A percentile compares a stretch with the other conserved stretches of the same genome.
These are phyloP conservation scores for Aquilaria agallochum DNA, from an alignment of 441 rosid species.

Conservation along the genomic window DNA sequence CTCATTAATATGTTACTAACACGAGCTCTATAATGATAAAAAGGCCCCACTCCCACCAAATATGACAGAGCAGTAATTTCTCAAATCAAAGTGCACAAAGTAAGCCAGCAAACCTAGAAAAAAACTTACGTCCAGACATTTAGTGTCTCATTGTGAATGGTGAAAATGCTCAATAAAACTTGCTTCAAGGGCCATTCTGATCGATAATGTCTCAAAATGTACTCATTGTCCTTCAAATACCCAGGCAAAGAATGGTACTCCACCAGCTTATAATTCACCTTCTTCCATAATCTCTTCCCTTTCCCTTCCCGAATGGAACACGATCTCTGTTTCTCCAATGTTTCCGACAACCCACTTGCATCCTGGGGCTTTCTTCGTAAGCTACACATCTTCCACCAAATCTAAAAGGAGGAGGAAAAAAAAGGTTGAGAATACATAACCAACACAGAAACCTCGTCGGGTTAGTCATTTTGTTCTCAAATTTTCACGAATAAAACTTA, in stretches of 20 bases:
- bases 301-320: constrained; percentile 39
- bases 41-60: too few species aligned
- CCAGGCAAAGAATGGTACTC: constrained; percentile 72
- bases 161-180: constrained; percentile 61
- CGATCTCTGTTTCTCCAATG: constrained; percentile 29
- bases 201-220: constrained; percentile 67
- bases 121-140: constrained; percentile 83
- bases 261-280: constrained; percentile 74
- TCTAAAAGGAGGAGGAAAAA: too few species aligned
- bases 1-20: too few species aligned
- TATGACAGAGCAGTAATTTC: too few species aligned
- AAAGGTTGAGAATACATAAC: too few species aligned
- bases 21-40: too few species aligned
- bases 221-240: constrained; percentile 72
- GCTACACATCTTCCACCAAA: constrained; percentile 24
- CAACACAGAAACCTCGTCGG: too few species aligned
- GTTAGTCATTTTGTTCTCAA: too few species aligned
- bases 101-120: not conserved
- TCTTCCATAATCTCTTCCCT: constrained; percentile 75
- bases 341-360: constrained; percentile 23
- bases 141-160: constrained; percentile 77
- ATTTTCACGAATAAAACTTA: too few species aligned
- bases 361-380: constrained; percentile 16
- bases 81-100: not conserved
- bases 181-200: constrained; percentile 86